A percentile compares a stretch with the other conserved stretches of the same genome.
Conservation (phyloP, 768 basidiomycete species). For the Austroboletus festivus region DNA sequence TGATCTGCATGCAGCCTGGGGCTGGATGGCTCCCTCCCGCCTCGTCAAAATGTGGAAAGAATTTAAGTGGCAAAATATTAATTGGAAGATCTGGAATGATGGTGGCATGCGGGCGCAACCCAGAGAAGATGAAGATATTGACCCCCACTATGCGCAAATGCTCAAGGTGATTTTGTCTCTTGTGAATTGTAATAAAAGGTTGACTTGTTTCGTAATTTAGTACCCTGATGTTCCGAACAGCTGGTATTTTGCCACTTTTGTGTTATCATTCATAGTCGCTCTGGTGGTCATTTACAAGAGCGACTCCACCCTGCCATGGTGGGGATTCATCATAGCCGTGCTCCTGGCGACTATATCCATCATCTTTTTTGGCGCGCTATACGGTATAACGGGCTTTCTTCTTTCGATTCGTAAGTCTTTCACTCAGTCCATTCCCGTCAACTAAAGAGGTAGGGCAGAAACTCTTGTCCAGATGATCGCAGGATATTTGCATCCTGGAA, state of each 20-base stretch:
- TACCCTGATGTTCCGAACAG: constrained; percentile 34
- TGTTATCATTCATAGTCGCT: constrained; percentile 43
- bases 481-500: constrained; percentile 36
- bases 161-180: constrained; percentile 22
- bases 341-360: constrained; percentile 48
- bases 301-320: constrained; percentile 56
- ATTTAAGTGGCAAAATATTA: constrained; percentile 30
- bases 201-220: constrained; percentile 7
- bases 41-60: constrained; percentile 24
- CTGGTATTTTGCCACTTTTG: constrained; percentile 31
- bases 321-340: constrained; percentile 52
- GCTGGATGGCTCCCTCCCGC: constrained; percentile 39
- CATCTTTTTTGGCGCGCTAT: constrained; percentile 53
- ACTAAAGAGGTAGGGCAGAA: constrained; percentile 7
- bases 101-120: constrained; percentile 21
- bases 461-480: constrained; percentile 36
- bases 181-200: constrained; percentile 28
- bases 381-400: constrained; percentile 42
- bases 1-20: constrained; percentile 46
- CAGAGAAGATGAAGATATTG: constrained; percentile 40
- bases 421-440: not conserved
- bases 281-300: constrained; percentile 54
- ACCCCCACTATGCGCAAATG: constrained; percentile 60
- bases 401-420: constrained; percentile 19
- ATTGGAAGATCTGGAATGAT: constrained; percentile 38